phyloP scores from a whole-genome alignment of 768 basidiomycete genomes.

The Leccinum olivaceopallidum region DNA sequence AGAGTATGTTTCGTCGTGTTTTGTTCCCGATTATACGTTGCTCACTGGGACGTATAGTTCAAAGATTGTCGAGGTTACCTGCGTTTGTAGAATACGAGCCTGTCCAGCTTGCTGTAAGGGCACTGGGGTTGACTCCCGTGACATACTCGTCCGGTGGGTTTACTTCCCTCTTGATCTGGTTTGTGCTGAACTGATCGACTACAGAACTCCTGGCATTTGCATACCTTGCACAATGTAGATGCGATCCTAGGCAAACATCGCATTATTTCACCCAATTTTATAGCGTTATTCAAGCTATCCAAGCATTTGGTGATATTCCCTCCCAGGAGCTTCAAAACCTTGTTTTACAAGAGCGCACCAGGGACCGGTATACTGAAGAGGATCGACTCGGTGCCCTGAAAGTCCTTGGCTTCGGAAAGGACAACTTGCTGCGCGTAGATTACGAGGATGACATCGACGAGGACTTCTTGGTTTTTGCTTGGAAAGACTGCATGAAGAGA shows the following conservation, averaged over 20 bases:
- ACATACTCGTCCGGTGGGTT: constrained; percentile 64
- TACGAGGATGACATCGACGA: constrained; percentile 70
- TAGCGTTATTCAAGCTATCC: constrained; percentile 49
- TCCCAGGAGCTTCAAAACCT: constrained; percentile 54
- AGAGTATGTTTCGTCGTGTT: constrained; percentile 49
- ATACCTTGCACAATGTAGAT: constrained; percentile 79
- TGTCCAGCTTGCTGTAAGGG: constrained; percentile 41
- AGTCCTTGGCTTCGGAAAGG: constrained; percentile 66
- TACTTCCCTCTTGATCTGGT: background rate
- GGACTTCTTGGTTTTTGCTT: constrained; percentile 68
- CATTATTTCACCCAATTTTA: constrained; percentile 63
- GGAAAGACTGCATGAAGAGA: constrained; percentile 58
- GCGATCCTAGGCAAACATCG: constrained; percentile 65
- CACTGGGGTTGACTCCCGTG: constrained; percentile 65
- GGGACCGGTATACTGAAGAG: constrained; percentile 60
- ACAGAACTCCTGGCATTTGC: constrained; percentile 76
- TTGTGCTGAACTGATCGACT: constrained; percentile 5
- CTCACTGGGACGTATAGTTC: constrained; percentile 41
- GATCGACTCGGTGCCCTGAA: constrained; percentile 51
- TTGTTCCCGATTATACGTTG: background rate
- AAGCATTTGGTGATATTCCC: constrained; percentile 48
- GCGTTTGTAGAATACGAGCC: constrained; percentile 42
- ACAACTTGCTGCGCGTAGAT: constrained; percentile 61
- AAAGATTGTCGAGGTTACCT: constrained; percentile 50
- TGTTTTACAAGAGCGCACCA: constrained; percentile 58